Evolutionary conservation across 2,329 filamentous ascomycete genomes (phyloP).

Genomic region (Kalmusia sp.): DNA sequence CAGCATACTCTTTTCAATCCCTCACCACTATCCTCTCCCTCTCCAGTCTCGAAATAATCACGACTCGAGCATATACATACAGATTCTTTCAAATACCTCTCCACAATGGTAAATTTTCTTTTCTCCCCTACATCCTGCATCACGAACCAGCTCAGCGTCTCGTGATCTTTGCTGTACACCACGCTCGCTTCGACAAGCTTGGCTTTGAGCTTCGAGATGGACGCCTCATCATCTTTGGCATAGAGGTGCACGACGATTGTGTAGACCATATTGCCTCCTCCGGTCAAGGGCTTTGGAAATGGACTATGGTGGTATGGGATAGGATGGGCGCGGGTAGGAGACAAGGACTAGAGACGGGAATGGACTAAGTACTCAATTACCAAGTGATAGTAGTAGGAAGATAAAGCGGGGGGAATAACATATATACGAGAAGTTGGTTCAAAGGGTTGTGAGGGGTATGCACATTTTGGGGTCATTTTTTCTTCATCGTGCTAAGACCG

Average conservation of each 20-base stretch:
- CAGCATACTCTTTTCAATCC: neutral
- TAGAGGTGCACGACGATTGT: constrained; percentile 74
- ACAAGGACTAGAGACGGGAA: too few species aligned
- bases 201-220: constrained; percentile 70
- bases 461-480: neutral
- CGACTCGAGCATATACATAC: too few species aligned
- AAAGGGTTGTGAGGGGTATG: too few species aligned
- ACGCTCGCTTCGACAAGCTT: constrained; percentile 79
- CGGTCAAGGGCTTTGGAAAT: too few species aligned
- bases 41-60: too few species aligned
- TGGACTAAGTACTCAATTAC: too few species aligned
- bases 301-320: neutral
- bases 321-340: neutral
- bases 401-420: too few species aligned
- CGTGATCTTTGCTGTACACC: constrained; percentile 74
- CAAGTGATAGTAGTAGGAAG: too few species aligned
- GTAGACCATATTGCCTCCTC: constrained; percentile 65
- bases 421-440: too few species aligned
- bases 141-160: constrained; percentile 72
- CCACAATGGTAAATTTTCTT: constrained; percentile 76
- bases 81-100: constrained; percentile 72
- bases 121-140: constrained; percentile 76
- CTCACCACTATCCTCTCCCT: neutral
- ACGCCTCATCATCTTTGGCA: constrained; percentile 70
- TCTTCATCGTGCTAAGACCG: constrained; percentile 4